phyloP scores from a whole-genome alignment of 2,329 filamentous ascomycete species.

The Ramularia endophylla region DNA sequence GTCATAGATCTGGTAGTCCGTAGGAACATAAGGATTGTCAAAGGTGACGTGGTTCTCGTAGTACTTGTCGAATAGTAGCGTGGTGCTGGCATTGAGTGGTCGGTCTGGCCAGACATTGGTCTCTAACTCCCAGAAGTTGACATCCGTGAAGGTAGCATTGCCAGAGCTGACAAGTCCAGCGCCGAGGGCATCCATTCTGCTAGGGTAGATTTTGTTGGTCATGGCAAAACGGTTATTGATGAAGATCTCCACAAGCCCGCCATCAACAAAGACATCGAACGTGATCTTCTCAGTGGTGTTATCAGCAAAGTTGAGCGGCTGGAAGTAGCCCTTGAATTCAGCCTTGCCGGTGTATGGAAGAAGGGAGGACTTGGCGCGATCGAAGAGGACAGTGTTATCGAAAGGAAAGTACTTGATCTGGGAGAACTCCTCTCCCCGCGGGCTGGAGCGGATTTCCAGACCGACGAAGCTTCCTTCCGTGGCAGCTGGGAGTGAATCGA shows the following conservation, averaged over 20 bases:
- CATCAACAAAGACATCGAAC: constrained; percentile 40
- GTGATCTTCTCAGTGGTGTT: constrained; percentile 29
- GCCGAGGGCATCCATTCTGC: constrained; percentile 7
- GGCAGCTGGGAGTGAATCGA: constrained; percentile 24
- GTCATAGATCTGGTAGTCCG: constrained; percentile 2
- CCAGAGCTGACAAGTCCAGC: background rate
- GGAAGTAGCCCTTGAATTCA: constrained; percentile 38
- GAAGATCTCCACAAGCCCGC: constrained; percentile 39
- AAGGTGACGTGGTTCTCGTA: constrained; percentile 16
- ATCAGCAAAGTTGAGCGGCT: constrained; percentile 33
- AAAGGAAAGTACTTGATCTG: constrained; percentile 36
- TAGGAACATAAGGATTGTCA: constrained; percentile 8
- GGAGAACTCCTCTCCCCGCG: constrained; percentile 36
- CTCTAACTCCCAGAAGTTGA: constrained; percentile 7
- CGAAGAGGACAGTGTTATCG: constrained; percentile 37
- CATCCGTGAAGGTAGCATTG: background rate
- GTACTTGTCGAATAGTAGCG: constrained; percentile 12
- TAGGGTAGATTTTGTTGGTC: constrained; percentile 39
- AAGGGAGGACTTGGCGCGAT: constrained; percentile 35
- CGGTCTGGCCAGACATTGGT: constrained; percentile 3
- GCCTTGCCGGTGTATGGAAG: constrained; percentile 35
- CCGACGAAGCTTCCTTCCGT: constrained; percentile 27
- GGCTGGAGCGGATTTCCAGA: constrained; percentile 36
- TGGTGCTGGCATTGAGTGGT: constrained; percentile 4
- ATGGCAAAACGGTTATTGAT: constrained; percentile 35